Conservation (phyloP, 2,329 filamentous ascomycete genomes). For the Talaromyces sp. region DNA sequence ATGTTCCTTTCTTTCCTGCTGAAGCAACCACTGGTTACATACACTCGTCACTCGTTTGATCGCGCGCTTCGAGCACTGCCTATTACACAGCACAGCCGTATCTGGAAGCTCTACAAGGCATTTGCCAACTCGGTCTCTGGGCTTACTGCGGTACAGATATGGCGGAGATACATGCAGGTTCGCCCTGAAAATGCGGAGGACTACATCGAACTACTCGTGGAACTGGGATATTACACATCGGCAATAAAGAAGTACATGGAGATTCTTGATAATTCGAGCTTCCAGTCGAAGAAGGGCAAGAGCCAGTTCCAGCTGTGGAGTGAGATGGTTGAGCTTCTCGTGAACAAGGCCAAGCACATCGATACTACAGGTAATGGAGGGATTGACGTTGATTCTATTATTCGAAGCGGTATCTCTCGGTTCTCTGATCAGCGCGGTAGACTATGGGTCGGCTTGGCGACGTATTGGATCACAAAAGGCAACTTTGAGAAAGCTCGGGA, state of each 20-base stretch:
- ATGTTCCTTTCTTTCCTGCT: conserved; percentile 91
- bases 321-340: conserved; percentile 92
- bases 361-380: conserved; percentile 75
- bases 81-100: conserved; percentile 89
- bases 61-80: conserved; percentile 86
- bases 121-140: conserved; percentile 91
- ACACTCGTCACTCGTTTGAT: conserved; percentile 84
- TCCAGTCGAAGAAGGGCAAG: conserved; percentile 89
- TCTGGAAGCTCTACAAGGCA: conserved; percentile 86
- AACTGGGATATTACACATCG: conserved; percentile 81
- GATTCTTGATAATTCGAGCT: conserved; percentile 83
- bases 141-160: conserved; percentile 86
- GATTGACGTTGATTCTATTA: conserved; percentile 87
- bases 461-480: conserved; percentile 92
- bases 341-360: conserved; percentile 83
- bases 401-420: conserved; percentile 82
- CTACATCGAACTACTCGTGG: conserved; percentile 82
- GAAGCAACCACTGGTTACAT: conserved; percentile 85
- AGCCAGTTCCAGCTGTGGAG: conserved; percentile 96
- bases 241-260: conserved; percentile 89
- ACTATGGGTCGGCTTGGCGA: conserved; percentile 89
- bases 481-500: conserved; percentile 91
- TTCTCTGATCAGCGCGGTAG: conserved; percentile 94
- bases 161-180: conserved; percentile 94
- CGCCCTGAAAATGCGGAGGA: conserved; percentile 94